phyloP scores from a whole-genome alignment of 352 stramenopile genomes.

The Pythium coloratum region DNA sequence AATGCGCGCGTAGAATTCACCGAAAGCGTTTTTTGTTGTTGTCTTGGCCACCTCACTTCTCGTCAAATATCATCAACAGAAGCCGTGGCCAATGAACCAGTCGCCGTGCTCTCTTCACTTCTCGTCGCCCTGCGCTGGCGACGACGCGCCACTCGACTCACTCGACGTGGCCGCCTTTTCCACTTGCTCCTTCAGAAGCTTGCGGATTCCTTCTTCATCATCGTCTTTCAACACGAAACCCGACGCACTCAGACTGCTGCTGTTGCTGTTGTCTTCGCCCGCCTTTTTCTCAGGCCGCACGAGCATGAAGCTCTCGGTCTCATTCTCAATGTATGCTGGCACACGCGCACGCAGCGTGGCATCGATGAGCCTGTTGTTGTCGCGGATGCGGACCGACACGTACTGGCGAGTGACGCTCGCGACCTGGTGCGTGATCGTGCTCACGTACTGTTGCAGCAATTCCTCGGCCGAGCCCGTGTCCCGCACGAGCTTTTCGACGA shows the following conservation, averaged over 20 bases:
- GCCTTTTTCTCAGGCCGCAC: slow-evolving; percentile 56
- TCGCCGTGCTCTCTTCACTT: background rate
- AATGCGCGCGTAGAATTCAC: slow-evolving; percentile 13
- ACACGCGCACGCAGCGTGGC: slow-evolving; percentile 69
- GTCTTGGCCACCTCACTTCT: background rate
- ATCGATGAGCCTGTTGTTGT: slow-evolving; percentile 82
- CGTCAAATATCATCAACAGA: too few species aligned
- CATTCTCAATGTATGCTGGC: slow-evolving; percentile 64
- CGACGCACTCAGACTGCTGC: background rate
- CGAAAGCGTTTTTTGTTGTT: slow-evolving; percentile 3
- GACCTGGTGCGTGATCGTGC: slow-evolving; percentile 83
- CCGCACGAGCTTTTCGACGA: slow-evolving; percentile 78
- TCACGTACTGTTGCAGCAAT: slow-evolving; percentile 81
- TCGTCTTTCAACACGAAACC: slow-evolving; percentile 20
- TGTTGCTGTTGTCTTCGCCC: slow-evolving; percentile 14
- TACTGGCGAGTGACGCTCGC: slow-evolving; percentile 81
- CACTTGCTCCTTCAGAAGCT: slow-evolving; percentile 16
- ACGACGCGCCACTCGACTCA: slow-evolving; percentile 16
- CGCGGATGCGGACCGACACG: slow-evolving; percentile 74
- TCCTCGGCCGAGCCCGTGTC: slow-evolving; percentile 68
- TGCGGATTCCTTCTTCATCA: slow-evolving; percentile 21
- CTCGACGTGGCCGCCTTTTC: slow-evolving; percentile 4
- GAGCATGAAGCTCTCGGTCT: slow-evolving; percentile 68
- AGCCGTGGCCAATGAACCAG: background rate
- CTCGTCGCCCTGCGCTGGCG: slow-evolving; percentile 3